Percentiles rank a stretch among this genome's conserved stretches.
phyloP scores from a whole-genome alignment of 2,329 filamentous ascomycete genomes.

The Colletotrichum eremochloae region DNA sequence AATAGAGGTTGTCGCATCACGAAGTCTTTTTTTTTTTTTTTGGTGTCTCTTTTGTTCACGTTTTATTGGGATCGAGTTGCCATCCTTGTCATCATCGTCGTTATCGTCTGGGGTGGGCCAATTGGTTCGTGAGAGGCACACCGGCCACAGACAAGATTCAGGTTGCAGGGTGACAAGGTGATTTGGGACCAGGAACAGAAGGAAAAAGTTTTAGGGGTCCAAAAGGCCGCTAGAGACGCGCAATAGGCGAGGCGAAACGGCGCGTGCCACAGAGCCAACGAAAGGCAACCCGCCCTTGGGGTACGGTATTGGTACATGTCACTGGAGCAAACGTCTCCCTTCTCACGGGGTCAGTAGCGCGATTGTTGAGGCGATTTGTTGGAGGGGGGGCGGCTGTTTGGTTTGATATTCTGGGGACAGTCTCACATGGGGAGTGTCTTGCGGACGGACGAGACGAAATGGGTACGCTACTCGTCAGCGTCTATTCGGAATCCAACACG shows the following conservation, averaged over 20 bases:
- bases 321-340: slow-evolving; percentile 12
- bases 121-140: not conserved
- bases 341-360: too few relatives aligned
- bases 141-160: slow-evolving; percentile 12
- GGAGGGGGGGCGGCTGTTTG: slow-evolving; percentile 6
- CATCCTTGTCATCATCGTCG: slow-evolving; percentile 5
- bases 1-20: slow-evolving; percentile 28
- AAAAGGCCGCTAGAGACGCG: slow-evolving; percentile 16
- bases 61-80: slow-evolving; percentile 18
- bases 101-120: not conserved
- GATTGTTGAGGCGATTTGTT: too few relatives aligned
- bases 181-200: too few relatives aligned
- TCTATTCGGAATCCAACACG: not conserved
- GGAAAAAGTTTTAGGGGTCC: slow-evolving; percentile 28
- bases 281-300: not conserved
- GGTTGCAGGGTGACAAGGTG: not conserved
- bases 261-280: not conserved
- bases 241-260: slow-evolving; percentile 20
- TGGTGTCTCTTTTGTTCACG: not conserved
- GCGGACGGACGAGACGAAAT: slow-evolving; percentile 16
- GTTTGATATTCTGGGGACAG: slow-evolving; percentile 26
- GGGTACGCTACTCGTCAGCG: not conserved
- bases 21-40: slow-evolving; percentile 6
- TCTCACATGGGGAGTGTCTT: slow-evolving; percentile 34
- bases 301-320: not conserved